These are phyloP conservation scores for Plectosphaerella sp. DNA, from an alignment of 2,329 filamentous ascomycete genomes.

Conservation along the genomic window DNA sequence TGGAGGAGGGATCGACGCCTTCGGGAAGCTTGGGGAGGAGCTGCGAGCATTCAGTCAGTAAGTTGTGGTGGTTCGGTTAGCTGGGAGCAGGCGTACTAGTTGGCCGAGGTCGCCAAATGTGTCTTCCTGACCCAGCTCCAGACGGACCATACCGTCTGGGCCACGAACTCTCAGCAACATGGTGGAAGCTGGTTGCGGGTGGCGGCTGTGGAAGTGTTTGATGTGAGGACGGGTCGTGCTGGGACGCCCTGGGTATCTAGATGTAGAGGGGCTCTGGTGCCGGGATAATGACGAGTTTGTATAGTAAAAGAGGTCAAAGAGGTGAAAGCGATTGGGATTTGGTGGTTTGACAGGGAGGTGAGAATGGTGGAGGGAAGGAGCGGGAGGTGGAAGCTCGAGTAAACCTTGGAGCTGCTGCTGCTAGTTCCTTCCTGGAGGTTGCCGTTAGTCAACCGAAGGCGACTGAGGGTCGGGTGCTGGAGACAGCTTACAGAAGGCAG, in stretches of 20 bases:
- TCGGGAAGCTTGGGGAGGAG: conserved; percentile 54
- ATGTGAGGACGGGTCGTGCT: not conserved
- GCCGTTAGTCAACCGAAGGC: not conserved
- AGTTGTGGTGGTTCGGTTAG: not conserved
- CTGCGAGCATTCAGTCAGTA: conserved; percentile 28
- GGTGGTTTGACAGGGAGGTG: conserved; percentile 1
- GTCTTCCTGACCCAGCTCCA: conserved; percentile 70
- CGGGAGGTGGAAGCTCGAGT: conserved; percentile 2
- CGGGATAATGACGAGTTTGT: not conserved
- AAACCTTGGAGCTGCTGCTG: not conserved
- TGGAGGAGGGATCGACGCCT: conserved; percentile 55
- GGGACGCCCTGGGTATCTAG: not conserved
- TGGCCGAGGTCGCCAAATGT: conserved; percentile 63
- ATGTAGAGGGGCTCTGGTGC: not conserved
- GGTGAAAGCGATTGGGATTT: not conserved
- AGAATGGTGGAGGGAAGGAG: conserved; percentile 1
- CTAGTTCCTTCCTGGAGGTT: not conserved
- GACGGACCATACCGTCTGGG: conserved; percentile 86
- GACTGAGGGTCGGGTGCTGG: not conserved
- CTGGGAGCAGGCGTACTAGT: conserved; percentile 27
- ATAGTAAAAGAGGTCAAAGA: not conserved
- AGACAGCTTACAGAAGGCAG: not conserved
- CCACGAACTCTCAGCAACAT: conserved; percentile 88
- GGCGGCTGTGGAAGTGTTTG: not conserved
- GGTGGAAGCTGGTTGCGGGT: conserved; percentile 16